Evolutionary conservation across 2,329 filamentous ascomycete genomes (phyloP), one percentile per base, ranked within the genome.

Genomic region (Epichloe glyceriae): DNA sequence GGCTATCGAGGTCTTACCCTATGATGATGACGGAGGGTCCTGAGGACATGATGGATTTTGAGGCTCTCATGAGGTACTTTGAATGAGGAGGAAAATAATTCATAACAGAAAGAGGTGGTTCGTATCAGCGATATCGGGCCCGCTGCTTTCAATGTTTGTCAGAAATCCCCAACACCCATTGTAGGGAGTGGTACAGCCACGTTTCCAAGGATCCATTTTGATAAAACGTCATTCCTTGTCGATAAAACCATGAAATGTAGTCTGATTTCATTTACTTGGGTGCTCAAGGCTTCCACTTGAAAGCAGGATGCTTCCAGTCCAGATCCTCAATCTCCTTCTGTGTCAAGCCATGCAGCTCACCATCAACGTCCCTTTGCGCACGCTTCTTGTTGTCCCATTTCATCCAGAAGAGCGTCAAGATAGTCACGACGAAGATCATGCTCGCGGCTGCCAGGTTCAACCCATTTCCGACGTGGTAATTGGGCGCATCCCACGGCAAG

Each of bases 391-490:
- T 87, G 56, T 84, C 78, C 58, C 62, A 63, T 48, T 68, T 72
- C 73, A 86, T 85, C 77, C 79, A 87, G 3, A 74, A 52, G 53
- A 79, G 64, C 49, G 82, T 62, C 2, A 62, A 40, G 1, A 73
- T 68, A 5, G 69, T 68, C 1, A 74, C 44, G 2, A 86, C 51
- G 3, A 86, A 58, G 0, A 78, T 76, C 0, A 68, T 70, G 15
- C 70, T 70, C 0, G 58, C 57, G 1, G 80, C 80, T 0, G 79
- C 84, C 49, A 87, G 60, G 60, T 87, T 87, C 37, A 88, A 62
- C 0, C 83, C 83, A 59, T 87, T 87, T 1, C 84, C 84, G 51
- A 86, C 85, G 53, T 71, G 79, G 58, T 80, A 88, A 52, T 86
- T 65, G 0, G 84, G 84, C 0, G 58, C 76, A 59, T 87, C 83